Conservation (phyloP, 495 filamentous ascomycete genomes). For the Tuber umbilicatum region DNA sequence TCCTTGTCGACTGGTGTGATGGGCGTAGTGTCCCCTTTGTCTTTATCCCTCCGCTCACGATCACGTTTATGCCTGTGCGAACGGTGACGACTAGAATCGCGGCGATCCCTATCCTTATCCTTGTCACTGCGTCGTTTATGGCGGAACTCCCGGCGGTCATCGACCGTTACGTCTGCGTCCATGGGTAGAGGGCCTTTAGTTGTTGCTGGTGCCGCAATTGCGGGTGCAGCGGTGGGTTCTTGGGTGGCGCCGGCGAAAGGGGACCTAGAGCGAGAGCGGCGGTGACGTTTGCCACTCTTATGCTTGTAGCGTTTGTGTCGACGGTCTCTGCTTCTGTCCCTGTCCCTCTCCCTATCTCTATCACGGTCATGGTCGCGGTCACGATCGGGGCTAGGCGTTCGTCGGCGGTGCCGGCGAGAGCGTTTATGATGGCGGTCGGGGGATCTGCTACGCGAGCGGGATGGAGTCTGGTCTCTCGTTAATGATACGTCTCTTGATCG, state of each 20-base stretch:
- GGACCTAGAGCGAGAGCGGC: conserved; percentile 31
- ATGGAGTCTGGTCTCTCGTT: conserved; percentile 19
- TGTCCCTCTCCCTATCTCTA: conserved; percentile 23
- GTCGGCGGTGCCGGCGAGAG: conserved; percentile 45
- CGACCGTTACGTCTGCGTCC: conserved; percentile 16
- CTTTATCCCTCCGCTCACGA: conserved; percentile 28
- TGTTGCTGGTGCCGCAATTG: not conserved
- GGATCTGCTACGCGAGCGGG: conserved; percentile 30
- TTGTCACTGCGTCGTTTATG: conserved; percentile 25
- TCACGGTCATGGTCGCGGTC: conserved; percentile 45
- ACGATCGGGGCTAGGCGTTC: conserved; percentile 47
- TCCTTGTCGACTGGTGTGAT: conserved; percentile 7
- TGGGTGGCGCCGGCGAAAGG: not conserved
- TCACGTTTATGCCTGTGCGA: conserved; percentile 35
- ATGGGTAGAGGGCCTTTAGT: conserved; percentile 21
- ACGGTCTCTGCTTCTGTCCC: conserved; percentile 30
- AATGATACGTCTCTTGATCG: conserved; percentile 29
- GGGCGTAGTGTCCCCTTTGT: conserved; percentile 34
- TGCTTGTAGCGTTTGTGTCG: conserved; percentile 34
- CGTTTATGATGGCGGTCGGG: conserved; percentile 27
- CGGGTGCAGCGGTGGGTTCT: not conserved
- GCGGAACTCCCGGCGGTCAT: conserved; percentile 24
- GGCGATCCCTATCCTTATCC: conserved; percentile 12
- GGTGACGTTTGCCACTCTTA: conserved; percentile 33
- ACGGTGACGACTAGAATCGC: conserved; percentile 33